Evolutionary conservation across 208 protist genomes (phyloP), one percentile per base, ranked within the genome.

Genomic region (Phytomonas serpens): DNA sequence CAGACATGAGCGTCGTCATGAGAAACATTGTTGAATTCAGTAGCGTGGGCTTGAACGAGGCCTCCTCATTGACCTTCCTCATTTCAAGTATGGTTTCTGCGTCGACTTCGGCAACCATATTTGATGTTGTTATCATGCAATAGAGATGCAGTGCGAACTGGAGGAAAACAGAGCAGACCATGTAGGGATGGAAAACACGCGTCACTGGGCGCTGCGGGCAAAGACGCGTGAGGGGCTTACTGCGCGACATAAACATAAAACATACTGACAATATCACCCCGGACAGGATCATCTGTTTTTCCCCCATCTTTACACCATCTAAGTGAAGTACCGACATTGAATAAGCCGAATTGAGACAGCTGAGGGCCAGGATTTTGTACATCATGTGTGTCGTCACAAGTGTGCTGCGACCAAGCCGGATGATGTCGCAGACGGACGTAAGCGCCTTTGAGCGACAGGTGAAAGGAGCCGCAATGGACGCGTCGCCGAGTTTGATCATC

Each of bases 331-430:
- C 97, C 11, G 87, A 96, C 77, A 99, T 90, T 33, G 88, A 94
- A 79, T 99, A 99, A 0, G 98, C 98, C 30, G 82, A 88, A 68
- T 98, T 95, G 16, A 99, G 88, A 76, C 96, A 99, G 80, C 99
- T 98, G 23, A 99, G 88, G 9, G 98, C 98, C 16, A 99, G 89
- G 66, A 99, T 99, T 75, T 98, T 98, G 87, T 98, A 99, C 96
- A 99, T 99, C 90, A 99, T 98, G 67, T 99, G 85, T 36, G 98
- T 99, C 13, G 98, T 99, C 11, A 99, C 96, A 2, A 99, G 90
- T 36, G 99, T 99, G 63, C 91, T 99, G 67, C 98, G 86, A 36
- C 98, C 98, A 66, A 99, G 97, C 16, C 97, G 91, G 27, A 99
- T 87, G 71, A 99, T 97, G 77, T 99, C 88, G 65, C 84, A 93